Evolutionary conservation across 108 stramenopile genomes (phyloP).

Genomic region (Epithemia pelagica): DNA sequence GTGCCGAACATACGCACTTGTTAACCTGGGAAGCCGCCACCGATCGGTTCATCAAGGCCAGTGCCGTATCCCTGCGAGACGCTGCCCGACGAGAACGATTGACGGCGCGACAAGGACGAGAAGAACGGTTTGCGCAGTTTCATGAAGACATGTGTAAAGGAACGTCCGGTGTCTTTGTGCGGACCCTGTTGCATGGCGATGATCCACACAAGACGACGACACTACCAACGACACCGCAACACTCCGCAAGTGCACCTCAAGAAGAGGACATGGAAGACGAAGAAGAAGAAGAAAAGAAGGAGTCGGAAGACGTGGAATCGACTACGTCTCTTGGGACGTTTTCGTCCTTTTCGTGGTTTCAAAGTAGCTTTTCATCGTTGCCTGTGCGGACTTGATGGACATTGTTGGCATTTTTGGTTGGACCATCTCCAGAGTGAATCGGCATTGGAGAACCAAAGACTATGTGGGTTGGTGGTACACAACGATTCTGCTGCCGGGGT

Average conservation of each 20-base stretch:
- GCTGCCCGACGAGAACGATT: constrained; percentile 38
- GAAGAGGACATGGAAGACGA: background rate
- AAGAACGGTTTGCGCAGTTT: constrained; percentile 15
- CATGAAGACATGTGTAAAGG: constrained; percentile 31
- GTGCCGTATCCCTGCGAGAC: constrained; percentile 45
- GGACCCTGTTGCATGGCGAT: constrained; percentile 29
- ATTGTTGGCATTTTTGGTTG: no score
- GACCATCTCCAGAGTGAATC: no score
- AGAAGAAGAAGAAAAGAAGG: background rate
- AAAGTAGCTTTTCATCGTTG: background rate
- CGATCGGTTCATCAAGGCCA: constrained; percentile 46
- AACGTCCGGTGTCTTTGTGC: constrained; percentile 24
- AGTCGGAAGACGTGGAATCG: background rate
- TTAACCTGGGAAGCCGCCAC: constrained; percentile 80
- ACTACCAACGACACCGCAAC: background rate
- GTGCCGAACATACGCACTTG: constrained; percentile 18
- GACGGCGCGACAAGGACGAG: constrained; percentile 13
- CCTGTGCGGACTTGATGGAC: background rate
- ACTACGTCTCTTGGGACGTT: background rate
- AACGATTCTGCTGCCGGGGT: no score
- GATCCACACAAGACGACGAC: background rate
- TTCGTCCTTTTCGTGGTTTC: background rate
- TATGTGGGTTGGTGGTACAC: no score
- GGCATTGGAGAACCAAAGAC: no score
- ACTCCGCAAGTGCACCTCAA: background rate